Evolutionary conservation across 2,329 filamentous ascomycete species (phyloP).

Genomic region (Paecilomyces variotii): DNA sequence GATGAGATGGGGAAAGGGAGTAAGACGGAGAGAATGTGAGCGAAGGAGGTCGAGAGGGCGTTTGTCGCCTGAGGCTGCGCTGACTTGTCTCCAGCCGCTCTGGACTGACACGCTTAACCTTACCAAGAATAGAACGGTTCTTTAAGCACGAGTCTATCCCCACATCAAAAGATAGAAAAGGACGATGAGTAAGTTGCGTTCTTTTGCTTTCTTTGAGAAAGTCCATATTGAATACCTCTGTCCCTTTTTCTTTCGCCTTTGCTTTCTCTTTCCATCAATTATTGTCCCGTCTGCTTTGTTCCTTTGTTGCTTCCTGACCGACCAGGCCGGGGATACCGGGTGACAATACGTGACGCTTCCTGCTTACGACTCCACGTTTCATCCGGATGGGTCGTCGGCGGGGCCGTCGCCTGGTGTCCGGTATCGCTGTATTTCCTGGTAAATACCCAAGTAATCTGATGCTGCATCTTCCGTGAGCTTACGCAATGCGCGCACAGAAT

Average conservation of each 20-base stretch:
- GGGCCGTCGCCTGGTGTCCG: not conserved
- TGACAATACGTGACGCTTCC: not conserved
- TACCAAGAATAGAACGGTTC: not conserved
- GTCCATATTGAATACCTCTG: not conserved
- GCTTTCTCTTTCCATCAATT: not conserved
- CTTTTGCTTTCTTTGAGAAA: too few species aligned
- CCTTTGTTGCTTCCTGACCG: not conserved
- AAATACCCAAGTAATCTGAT: not conserved
- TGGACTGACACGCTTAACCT: not conserved
- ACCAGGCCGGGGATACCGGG: not conserved
- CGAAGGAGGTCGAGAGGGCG: not conserved
- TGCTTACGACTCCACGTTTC: not conserved
- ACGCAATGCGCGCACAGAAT: not conserved
- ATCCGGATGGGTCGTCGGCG: not conserved
- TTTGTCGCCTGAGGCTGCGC: not conserved
- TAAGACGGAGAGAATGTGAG: not conserved
- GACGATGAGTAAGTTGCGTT: not conserved
- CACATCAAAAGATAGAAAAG: not conserved
- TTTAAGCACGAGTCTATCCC: not conserved
- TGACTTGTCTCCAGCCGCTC: not conserved
- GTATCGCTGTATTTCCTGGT: not conserved
- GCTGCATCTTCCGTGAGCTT: not conserved
- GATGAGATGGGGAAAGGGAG: not conserved
- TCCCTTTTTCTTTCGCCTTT: not conserved
- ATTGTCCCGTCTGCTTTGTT: not conserved